Evolutionary conservation across 371 early-diverging fungal species (phyloP), one percentile per base, ranked within the genome.

Genomic region (Zopfochytrium polystomum): DNA sequence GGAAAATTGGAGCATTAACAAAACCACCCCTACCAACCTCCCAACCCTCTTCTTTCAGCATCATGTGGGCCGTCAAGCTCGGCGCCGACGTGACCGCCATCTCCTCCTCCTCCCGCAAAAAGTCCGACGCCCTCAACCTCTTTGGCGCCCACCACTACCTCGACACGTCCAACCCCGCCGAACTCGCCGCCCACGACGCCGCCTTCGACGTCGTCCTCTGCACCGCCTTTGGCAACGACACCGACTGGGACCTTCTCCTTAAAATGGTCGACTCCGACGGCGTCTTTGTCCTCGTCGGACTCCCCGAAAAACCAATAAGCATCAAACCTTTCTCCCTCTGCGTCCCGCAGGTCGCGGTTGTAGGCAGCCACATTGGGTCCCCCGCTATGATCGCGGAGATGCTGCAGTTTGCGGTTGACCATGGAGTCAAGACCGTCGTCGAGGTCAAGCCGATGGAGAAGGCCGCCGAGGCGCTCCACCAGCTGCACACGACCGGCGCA

Each of bases 81-180:
- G 88, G 90, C 20, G 84, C 87, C 4, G 76, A 85, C 26, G 89
- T 90, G 0, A 57, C 81, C 4, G 91, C 87, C 0, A 68, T 90
- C 27, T 90, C 92, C n/a, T 74, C 80, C 33, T 85, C 87, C 4
- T 66, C 66, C 11, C 70, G 55, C 61, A 92, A 90, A 72, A 68
- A 69, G 23, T 76, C 81, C 32, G 87, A 90, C 63, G 80, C 86
- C 43, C 7, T 30, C 13, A 60, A 62, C 5, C 66, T 77, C 67
- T 26, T 48, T 9, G 22, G 22, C 13, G 49, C 49, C 49, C 49
- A 77, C 23, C 65, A 78, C n/a, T 82, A 77, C 55, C 61, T 85
- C 31, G 63, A 68, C 47, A 71, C 77, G 11, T 67, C 65, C 43
- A 76, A 82, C 3, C 57, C 71, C 0, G 74, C 74, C 2, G 60